These are phyloP conservation scores for Umbelopsis sp. DNA, from an alignment of 192 early-diverging fungal species.

Conservation along the genomic window DNA sequence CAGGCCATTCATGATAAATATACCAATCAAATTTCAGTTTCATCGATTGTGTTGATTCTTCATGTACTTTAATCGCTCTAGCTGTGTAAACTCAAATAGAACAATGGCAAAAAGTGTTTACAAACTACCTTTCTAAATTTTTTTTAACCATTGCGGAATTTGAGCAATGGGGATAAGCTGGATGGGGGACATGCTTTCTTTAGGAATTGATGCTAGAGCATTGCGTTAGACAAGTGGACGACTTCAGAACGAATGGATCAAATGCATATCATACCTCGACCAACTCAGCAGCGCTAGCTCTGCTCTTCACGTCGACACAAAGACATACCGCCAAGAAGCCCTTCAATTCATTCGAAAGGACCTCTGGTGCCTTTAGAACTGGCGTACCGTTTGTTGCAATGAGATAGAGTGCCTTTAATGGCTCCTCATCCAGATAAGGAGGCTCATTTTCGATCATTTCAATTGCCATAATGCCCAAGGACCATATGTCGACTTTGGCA, in stretches of 20 bases:
- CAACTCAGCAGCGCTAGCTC: slow-evolving; percentile 78
- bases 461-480: slow-evolving; percentile 95
- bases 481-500: slow-evolving; percentile 95
- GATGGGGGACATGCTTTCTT: slow-evolving; percentile 56
- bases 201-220: slow-evolving; percentile 73
- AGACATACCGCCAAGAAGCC: slow-evolving; percentile 63
- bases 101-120: not conserved
- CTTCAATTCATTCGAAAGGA: slow-evolving; percentile 48
- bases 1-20: no score
- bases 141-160: slow-evolving; percentile 36
- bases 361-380: slow-evolving; percentile 74
- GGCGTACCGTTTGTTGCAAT: slow-evolving; percentile 97
- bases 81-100: no score
- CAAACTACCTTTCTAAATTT: slow-evolving; percentile 3
- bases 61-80: no score
- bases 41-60: no score
- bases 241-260: slow-evolving; percentile 9
- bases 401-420: slow-evolving; percentile 87
- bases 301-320: slow-evolving; percentile 73
- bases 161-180: slow-evolving; percentile 60
- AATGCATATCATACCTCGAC: slow-evolving; percentile 54
- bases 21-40: no score
- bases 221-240: not conserved
- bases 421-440: slow-evolving; percentile 94
- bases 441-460: slow-evolving; percentile 98